Conservation (phyloP, 208 protist genomes). For the Blechomonas ayalai region DNA sequence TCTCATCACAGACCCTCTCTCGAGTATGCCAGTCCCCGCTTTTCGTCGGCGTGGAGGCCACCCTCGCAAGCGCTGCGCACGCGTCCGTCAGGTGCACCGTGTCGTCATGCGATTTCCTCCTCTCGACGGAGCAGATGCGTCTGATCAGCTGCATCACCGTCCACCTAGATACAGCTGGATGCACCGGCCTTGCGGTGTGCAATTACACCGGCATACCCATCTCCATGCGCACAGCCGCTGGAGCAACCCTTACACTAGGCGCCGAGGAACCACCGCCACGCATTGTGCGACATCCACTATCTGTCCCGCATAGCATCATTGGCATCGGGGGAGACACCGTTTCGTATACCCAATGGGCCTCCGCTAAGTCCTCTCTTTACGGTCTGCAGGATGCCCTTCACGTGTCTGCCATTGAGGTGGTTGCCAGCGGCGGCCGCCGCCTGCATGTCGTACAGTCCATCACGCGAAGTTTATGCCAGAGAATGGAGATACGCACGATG, state of each 20-base stretch:
- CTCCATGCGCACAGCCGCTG: no score
- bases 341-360: background rate
- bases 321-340: background rate
- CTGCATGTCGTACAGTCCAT: constrained; percentile 15
- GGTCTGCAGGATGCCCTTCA: background rate
- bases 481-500: constrained; percentile 9
- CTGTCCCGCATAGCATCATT: no score
- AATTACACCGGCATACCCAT: constrained; percentile 18
- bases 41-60: constrained; percentile 22
- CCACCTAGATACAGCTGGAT: background rate
- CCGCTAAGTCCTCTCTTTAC: constrained; percentile 7
- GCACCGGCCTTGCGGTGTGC: constrained; percentile 1
- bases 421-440: background rate
- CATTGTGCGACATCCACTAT: no score
- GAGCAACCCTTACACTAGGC: no score
- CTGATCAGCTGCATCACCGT: background rate
- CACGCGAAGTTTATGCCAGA: constrained; percentile 3
- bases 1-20: constrained; percentile 19
- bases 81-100: constrained; percentile 19
- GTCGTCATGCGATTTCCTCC: constrained; percentile 18
- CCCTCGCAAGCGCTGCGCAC: constrained; percentile 7
- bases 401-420: background rate
- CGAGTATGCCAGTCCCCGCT: constrained; percentile 25
- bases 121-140: constrained; percentile 18
- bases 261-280: no score